Evolutionary conservation across 1,284 basidiomycete genomes (phyloP).

Genomic region (Abortiporus biennis): DNA sequence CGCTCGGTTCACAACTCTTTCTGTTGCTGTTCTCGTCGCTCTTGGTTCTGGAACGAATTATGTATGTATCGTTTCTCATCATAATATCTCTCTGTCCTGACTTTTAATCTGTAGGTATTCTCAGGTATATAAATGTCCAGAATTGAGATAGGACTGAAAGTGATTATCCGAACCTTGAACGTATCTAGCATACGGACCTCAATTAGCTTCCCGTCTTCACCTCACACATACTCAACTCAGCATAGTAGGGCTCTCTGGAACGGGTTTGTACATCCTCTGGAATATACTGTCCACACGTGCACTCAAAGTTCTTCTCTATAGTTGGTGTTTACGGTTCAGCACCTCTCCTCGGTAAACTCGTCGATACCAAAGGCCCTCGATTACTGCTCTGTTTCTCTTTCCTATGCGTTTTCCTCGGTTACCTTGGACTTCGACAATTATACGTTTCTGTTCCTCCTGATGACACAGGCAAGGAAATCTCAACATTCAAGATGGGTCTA

Average conservation of each 20-base stretch:
- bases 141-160: background rate
- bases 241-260: conserved; percentile 64
- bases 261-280: conserved; percentile 36
- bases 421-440: conserved; percentile 58
- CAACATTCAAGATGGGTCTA: conserved; percentile 24
- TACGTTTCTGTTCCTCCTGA: conserved; percentile 45
- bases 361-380: conserved; percentile 57
- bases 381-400: conserved; percentile 44
- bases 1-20: conserved; percentile 41
- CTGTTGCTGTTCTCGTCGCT: conserved; percentile 49
- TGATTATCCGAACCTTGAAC: background rate
- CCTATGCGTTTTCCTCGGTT: conserved; percentile 52
- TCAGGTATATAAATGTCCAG: conserved; percentile 41
- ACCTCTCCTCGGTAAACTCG: conserved; percentile 65
- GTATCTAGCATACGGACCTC: conserved; percentile 71
- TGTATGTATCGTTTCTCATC: conserved; percentile 32
- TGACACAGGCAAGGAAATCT: conserved; percentile 11
- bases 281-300: background rate
- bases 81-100: background rate
- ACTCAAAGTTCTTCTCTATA: conserved; percentile 19
- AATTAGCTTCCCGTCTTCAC: conserved; percentile 63
- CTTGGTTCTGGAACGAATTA: conserved; percentile 68
- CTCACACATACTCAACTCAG: conserved; percentile 75
- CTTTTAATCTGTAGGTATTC: conserved; percentile 28
- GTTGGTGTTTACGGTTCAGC: conserved; percentile 58